These are phyloP conservation scores for Globisporangium viniferum DNA, from an alignment of 352 stramenopile genomes.

Conservation along the genomic window DNA sequence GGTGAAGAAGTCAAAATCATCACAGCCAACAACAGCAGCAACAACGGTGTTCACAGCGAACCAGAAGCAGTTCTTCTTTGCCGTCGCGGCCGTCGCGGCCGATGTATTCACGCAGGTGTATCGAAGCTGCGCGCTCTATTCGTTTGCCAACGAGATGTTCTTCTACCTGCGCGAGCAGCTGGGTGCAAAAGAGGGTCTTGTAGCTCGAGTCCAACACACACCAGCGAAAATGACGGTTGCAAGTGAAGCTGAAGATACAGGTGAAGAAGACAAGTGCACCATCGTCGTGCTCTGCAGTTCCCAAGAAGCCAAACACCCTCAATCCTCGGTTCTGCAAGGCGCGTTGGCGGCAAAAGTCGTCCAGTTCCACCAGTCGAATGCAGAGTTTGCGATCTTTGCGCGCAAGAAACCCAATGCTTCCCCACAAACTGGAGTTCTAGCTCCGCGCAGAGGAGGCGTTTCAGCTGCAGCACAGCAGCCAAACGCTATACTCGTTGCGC, in stretches of 20 bases:
- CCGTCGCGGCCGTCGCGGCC: conserved; percentile 40
- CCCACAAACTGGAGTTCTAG: not conserved
- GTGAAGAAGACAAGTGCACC: not conserved
- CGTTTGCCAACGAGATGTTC: conserved; percentile 37
- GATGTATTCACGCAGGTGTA: conserved; percentile 57
- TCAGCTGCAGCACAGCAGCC: not conserved
- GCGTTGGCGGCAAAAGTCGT: conserved; percentile 32
- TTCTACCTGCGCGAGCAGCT: conserved; percentile 46
- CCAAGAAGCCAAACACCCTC: conserved; percentile 25
- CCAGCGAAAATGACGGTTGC: too few species aligned
- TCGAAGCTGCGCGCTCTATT: conserved; percentile 51
- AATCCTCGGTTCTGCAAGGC: conserved; percentile 14
- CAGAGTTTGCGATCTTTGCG: conserved; percentile 13
- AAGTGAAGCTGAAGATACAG: too few species aligned
- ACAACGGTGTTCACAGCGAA: conserved; percentile 36
- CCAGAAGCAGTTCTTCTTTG: conserved; percentile 59
- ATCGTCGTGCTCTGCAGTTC: conserved; percentile 27
- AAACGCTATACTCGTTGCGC: not conserved
- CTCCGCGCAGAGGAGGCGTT: not conserved
- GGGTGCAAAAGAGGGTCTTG: conserved; percentile 40
- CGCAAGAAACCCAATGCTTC: conserved; percentile 15
- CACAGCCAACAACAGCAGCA: not conserved
- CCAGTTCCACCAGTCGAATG: conserved; percentile 27
- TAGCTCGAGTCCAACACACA: conserved; percentile 23
- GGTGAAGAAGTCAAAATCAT: not conserved